Evolutionary conservation across 208 protist species (phyloP), one percentile per base, ranked within the genome.

Genomic region (Trypanosoma cruzi): DNA sequence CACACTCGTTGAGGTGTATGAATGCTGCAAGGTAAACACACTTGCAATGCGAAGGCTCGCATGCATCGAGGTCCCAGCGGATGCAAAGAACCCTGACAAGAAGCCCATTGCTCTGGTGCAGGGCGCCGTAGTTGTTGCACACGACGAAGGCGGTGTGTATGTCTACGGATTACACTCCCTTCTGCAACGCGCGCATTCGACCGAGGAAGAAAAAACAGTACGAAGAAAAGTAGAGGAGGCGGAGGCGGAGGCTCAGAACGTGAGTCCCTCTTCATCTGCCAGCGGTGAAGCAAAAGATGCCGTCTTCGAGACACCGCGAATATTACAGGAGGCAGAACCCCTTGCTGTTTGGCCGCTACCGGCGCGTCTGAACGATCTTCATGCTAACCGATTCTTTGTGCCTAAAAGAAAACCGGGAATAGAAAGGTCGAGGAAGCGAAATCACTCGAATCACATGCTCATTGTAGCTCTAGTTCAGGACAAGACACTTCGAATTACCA

Each of bases 41-140:
- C 79, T 77, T 37, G 42, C 32, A n/a, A 66, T 96, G 16, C 81
- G 65, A 20, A 62, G 50, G n/a, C 68, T 87, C 28, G 82, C 86
- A 4, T 80, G 85, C 53, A 75, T 94, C 32, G 52, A 26, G 20
- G 54, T 96, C 11, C 86, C 90, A 18, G 70, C 74, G n/a, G 90
- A 96, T 40, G 29, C 24, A 2, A 73, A 68, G 32, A 91, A 96
- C 44, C 84, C 88, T 0, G 90, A 96, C 69, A 96, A 96, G 79
- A 96, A 96, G 61, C 86, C 88, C 14, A 81, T 96, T 64, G 79
- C 82, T 3, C 67, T 94, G 16, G 63, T 84, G 13, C 80, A 86
- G 40, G 82, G 85, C 32, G 55, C 77, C 31, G 24, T 93, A 4
- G 69, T 84, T 13, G 82, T 96, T n/a, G 76, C 90, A 0, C 90